Evolutionary conservation across 768 basidiomycete species (phyloP), one percentile per base, ranked within the genome.

Genomic region (Rhizopogon vesiculosus): DNA sequence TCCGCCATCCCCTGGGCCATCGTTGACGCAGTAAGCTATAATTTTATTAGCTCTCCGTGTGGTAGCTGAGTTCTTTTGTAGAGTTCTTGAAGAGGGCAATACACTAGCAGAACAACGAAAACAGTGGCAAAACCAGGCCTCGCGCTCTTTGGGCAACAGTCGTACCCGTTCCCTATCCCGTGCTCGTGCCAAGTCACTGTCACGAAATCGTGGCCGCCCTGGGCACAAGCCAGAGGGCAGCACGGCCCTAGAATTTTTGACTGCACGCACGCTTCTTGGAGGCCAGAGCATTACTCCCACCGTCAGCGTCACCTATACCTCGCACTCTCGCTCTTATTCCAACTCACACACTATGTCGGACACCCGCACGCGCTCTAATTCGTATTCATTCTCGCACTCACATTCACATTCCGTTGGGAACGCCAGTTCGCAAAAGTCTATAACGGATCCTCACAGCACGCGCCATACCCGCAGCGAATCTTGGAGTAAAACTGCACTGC

Each of bases 51-150:
- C 12, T 33, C 12, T 29, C 8, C 4, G 9, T 3, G 22, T 35
- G 29, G 18, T 53, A 25, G 43, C 19, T 51, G 28, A 39, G 10
- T 45, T 35, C 38, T 45, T 40, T 56, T 56, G 9, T 57, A 91
- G 89, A 61, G 88, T 90, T 22, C 71, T 91, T 9, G 80, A 82
- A 57, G 86, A 89, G 58, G 80, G 84, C 10, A 73, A 81, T 52
- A 72, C 72, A 45, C 75, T 91, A 10, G 77, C 83, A n/a, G 74
- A 73, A 49, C 80, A 91, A 57, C 83, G 89, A 15, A 76, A 78
- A 49, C 71, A 75, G 59, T 91, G 89, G 89, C 81, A 86, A 61
- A 64, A 69, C 3, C 80, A 86, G 58, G 89, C 89, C 0, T 70
- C 73, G 0, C 72, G 69, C 33, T 89, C 88, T 6, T 78, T 88